Percentiles rank a stretch among this genome's conserved stretches.
These are phyloP conservation scores for Erodium trifolium DNA, from an alignment of 441 rosid species.

Conservation along the genomic window DNA sequence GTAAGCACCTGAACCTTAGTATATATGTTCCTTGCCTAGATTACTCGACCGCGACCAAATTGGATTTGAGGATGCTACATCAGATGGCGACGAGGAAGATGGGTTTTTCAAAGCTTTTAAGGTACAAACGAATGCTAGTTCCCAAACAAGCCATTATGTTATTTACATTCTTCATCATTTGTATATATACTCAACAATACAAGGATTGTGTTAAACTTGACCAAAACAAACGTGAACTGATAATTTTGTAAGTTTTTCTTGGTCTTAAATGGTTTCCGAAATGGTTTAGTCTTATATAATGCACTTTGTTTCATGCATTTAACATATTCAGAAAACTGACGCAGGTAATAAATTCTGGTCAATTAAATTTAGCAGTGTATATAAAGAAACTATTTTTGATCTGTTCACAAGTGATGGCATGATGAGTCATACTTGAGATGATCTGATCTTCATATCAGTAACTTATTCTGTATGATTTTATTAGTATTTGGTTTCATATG, in stretches of 20 bases:
- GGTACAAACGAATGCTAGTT: slow-evolving; percentile 31
- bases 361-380: background rate
- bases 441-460: background rate
- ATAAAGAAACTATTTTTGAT: background rate
- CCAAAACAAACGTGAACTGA: no score
- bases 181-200: no score
- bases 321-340: background rate
- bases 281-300: no score
- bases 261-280: no score
- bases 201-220: no score
- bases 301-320: background rate
- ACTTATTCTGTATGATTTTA: background rate
- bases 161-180: background rate
- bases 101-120: slow-evolving; percentile 92
- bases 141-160: background rate
- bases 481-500: background rate
- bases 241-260: no score
- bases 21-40: slow-evolving; percentile 29
- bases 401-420: background rate
- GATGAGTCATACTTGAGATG: background rate
- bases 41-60: slow-evolving; percentile 81
- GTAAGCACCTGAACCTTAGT: slow-evolving; percentile 5
- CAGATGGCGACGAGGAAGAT: slow-evolving; percentile 87
- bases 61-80: slow-evolving; percentile 67
- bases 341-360: background rate